Base-by-base conservation (phyloP, 805 yeast genomes). In the Yamadazyma paraphyllophila region DNA sequence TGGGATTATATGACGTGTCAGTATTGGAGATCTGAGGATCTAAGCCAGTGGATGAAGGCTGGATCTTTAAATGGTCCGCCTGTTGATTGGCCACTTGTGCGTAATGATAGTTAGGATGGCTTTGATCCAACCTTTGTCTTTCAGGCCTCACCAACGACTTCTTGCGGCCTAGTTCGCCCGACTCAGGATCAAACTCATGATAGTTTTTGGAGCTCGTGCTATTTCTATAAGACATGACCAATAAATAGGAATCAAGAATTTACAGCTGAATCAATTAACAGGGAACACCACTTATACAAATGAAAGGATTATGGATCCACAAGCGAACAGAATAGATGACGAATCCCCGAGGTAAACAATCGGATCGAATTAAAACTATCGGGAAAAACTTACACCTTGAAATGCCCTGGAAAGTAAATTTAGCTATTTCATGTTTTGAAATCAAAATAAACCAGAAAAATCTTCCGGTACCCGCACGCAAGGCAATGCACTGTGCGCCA, bases 71-170 rank as follows among this genome's bases (percentile, higher is more conserved):
- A 54, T 82, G 82, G 45, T 73, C 76, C 10, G 81, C 71, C 56
- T 85, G 83, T 49, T 83, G 83, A 35, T 82, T 78, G 2, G 88
- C 82, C 32, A 82, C 82, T 54, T 84, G 89, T 11, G 86, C 77
- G 63, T 88, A 89, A 63, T 86, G 89, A 65, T 74, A 86, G 46
- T 83, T 80, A 2, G 92, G 94, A 60, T 87, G 86, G 43, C 75
- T 76, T n/a, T 78, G 81, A 55, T 81, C 74, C 51, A 81, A 76
- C 43, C 73, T 57, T 33, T 85, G 82, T 54, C 98, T 79, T 59
- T 92, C 98, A 3, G 96, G 95, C 50, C 88, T 77, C 27, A 92
- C 85, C 50, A 92, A 70, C 0, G 97, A 86, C 54, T 80, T 74
- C 61, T 84, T 87, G 46, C 84, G 59, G 36, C 65, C 60, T 14